A percentile compares a stretch with the other conserved stretches of the same genome.
These are phyloP conservation scores for Melanomma pulvis-pyrius DNA, from an alignment of 495 filamentous ascomycete genomes.

Conservation along the genomic window DNA sequence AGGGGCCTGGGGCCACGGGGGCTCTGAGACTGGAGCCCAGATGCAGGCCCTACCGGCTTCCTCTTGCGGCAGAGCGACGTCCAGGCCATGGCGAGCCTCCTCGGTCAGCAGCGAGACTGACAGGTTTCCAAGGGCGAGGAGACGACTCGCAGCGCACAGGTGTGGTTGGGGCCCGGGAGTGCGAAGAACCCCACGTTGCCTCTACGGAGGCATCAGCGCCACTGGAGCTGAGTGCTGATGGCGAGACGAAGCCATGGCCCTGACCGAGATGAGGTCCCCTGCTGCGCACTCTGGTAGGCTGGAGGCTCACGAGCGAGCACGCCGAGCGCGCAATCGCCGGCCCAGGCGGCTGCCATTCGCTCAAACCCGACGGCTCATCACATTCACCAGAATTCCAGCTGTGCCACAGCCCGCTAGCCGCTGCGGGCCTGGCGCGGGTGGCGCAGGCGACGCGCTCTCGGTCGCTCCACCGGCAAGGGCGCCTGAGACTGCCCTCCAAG, in stretches of 20 bases:
- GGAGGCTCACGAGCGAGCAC: not conserved
- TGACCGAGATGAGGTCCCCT: conserved; percentile 17
- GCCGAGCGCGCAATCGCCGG: not conserved
- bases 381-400: conserved; percentile 11
- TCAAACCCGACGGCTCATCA: conserved; percentile 5
- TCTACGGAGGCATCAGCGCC: conserved; percentile 14
- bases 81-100: not conserved
- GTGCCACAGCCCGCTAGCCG: conserved; percentile 5
- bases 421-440: not conserved
- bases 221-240: conserved; percentile 16
- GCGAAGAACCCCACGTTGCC: conserved; percentile 6
- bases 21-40: no score
- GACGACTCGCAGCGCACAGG: conserved; percentile 14
- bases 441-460: not conserved
- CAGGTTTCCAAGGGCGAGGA: conserved; percentile 5
- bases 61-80: not conserved
- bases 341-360: conserved; percentile 3
- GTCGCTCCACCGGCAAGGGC: not conserved
- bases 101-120: not conserved
- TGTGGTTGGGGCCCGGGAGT: not conserved
- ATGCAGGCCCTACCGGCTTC: not conserved
- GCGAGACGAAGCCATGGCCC: conserved; percentile 14
- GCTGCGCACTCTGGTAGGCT: conserved; percentile 20
- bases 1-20: not conserved
- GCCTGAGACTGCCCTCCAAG: conserved; percentile 5